Conservation (phyloP, 2,329 filamentous ascomycete species). For the Pseudopyrenochaeta lycopersici region DNA sequence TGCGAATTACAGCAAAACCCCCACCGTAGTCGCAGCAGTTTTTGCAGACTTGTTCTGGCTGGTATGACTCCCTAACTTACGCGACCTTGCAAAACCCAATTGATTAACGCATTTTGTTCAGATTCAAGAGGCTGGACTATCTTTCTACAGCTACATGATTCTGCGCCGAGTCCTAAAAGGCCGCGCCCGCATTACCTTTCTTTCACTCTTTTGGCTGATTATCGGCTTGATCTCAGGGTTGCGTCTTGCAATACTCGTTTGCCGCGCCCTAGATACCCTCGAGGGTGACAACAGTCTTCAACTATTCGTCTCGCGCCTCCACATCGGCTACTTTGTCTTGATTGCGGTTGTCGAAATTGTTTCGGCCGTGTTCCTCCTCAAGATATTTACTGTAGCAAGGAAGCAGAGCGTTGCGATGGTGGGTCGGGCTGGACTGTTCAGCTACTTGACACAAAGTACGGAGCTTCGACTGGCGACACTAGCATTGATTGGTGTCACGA, state of each 20-base stretch:
- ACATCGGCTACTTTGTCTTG: conserved; percentile 4
- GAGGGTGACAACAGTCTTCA: not conserved
- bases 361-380: not conserved
- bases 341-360: conserved; percentile 4
- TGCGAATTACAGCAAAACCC: not conserved
- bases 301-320: not conserved
- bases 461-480: conserved; percentile 1
- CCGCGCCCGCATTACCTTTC: not conserved
- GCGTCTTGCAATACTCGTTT: conserved; percentile 1
- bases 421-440: conserved; percentile 2
- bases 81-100: too few species aligned
- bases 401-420: not conserved
- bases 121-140: conserved; percentile 5
- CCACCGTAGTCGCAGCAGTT: not conserved
- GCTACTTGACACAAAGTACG: conserved; percentile 2
- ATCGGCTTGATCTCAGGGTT: not conserved
- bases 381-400: not conserved
- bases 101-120: not conserved
- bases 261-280: not conserved
- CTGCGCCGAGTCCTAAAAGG: conserved; percentile 1
- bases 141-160: conserved; percentile 8
- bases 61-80: not conserved
- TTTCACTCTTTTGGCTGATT: conserved; percentile 1
- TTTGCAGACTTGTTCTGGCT: conserved; percentile 6
- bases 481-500: conserved; percentile 4